Conservation (phyloP, 306 rosid genomes). For the Cicer cuneatum region DNA sequence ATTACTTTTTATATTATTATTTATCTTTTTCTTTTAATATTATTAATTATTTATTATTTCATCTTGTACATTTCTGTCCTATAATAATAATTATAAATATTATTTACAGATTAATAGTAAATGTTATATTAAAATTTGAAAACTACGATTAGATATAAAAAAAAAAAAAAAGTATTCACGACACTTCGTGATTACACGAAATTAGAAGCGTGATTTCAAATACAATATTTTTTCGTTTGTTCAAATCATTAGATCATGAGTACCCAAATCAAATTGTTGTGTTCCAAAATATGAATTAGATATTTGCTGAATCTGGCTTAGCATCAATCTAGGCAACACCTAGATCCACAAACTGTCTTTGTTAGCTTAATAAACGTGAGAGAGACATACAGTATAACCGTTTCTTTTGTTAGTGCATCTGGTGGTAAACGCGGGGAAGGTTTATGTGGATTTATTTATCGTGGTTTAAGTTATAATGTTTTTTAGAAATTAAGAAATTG, state of each 20-base stretch:
- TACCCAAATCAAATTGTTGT: conserved; percentile 21
- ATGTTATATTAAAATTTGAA: too few species aligned
- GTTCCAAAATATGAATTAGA: conserved; percentile 43
- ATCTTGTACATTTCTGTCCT: too few species aligned
- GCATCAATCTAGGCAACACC: conserved; percentile 42
- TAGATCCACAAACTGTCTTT: conserved; percentile 43
- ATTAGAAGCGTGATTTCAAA: conserved; percentile 29
- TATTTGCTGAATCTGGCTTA: conserved; percentile 5
- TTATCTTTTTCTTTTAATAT: too few species aligned
- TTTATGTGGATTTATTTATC: too few species aligned
- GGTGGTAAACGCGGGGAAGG: conserved; percentile 11
- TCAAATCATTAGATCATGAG: conserved; percentile 37
- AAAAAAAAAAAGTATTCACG: neutral
- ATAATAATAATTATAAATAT: too few species aligned
- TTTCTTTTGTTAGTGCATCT: neutral
- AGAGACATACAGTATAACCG: too few species aligned
- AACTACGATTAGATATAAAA: too few species aligned
- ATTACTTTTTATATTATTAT: too few species aligned
- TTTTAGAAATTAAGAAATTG: too few species aligned
- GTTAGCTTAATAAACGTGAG: conserved; percentile 3
- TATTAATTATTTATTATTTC: too few species aligned
- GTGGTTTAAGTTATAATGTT: too few species aligned
- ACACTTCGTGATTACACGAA: conserved; percentile 29
- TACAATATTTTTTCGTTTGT: neutral
- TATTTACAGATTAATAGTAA: too few species aligned